Percentiles rank a stretch among this genome's conserved stretches.
These are phyloP conservation scores for Talaromyces funiculosus DNA, from an alignment of 2,329 filamentous ascomycete genomes.

Conservation along the genomic window DNA sequence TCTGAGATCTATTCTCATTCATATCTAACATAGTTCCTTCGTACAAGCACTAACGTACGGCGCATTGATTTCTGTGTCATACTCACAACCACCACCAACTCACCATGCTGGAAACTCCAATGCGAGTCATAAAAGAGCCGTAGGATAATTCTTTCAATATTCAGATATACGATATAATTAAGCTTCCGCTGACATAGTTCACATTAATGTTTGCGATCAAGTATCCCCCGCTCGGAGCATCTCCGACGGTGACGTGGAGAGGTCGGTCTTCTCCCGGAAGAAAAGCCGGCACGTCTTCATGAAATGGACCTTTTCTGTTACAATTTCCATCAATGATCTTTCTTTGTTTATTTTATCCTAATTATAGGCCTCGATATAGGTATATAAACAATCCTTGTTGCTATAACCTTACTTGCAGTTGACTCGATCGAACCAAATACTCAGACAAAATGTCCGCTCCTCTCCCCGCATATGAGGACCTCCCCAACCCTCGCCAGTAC, in stretches of 20 bases:
- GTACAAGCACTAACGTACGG: background rate
- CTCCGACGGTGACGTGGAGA: constrained; percentile 6
- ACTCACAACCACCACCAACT: background rate
- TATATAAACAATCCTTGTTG: background rate
- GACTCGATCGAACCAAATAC: background rate
- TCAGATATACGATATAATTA: background rate
- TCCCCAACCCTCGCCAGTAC: constrained; percentile 46
- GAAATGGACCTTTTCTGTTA: background rate
- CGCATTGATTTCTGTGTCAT: background rate
- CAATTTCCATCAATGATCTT: background rate
- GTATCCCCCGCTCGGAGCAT: constrained; percentile 11
- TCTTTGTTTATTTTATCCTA: background rate
- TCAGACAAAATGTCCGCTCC: background rate
- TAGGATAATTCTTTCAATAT: background rate
- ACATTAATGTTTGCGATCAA: background rate
- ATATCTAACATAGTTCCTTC: background rate
- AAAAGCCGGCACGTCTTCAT: background rate
- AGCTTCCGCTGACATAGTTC: background rate
- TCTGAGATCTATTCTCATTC: background rate
- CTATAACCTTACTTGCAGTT: background rate
- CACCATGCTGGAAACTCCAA: background rate
- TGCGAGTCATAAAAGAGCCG: background rate
- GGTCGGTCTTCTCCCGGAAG: background rate
- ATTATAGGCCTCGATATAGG: background rate
- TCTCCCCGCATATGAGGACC: constrained; percentile 33